Evolutionary conservation across 2,329 filamentous ascomycete genomes (phyloP).

Genomic region (Huntiella decipiens): DNA sequence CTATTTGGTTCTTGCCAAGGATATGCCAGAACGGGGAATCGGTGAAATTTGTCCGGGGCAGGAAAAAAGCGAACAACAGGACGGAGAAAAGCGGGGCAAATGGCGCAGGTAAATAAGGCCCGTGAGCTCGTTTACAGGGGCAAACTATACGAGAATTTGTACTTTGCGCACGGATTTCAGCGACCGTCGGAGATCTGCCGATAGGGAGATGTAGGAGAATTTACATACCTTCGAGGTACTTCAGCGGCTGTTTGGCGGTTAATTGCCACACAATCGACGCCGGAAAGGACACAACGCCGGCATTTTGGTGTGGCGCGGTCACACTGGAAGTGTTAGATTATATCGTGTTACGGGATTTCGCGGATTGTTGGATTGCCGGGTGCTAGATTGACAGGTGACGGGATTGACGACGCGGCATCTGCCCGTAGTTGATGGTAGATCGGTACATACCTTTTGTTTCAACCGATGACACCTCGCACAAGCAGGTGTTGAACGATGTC

Average conservation of each 20-base stretch:
- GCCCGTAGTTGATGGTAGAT: no score
- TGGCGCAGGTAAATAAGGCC: no score
- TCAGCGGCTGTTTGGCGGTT: conserved; percentile 11
- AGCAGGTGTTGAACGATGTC: conserved; percentile 9
- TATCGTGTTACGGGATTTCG: background rate
- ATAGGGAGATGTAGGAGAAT: background rate
- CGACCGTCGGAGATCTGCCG: no score
- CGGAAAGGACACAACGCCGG: conserved; percentile 11
- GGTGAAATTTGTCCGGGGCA: no score
- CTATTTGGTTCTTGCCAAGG: no score
- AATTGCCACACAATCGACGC: conserved; percentile 10
- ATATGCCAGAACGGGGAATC: no score
- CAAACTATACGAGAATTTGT: no score
- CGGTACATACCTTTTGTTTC: conserved; percentile 10
- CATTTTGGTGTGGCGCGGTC: conserved; percentile 12
- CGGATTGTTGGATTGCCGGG: background rate
- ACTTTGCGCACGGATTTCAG: no score
- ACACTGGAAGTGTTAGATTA: conserved; percentile 4
- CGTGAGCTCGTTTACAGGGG: no score
- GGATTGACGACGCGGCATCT: no score
- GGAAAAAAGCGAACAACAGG: no score
- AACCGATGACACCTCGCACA: conserved; percentile 12
- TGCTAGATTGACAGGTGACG: background rate
- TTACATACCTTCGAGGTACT: conserved; percentile 12
- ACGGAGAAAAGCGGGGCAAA: no score